phyloP scores from a whole-genome alignment of 805 yeast species.

The Tetrapisispora iriomotensis region DNA sequence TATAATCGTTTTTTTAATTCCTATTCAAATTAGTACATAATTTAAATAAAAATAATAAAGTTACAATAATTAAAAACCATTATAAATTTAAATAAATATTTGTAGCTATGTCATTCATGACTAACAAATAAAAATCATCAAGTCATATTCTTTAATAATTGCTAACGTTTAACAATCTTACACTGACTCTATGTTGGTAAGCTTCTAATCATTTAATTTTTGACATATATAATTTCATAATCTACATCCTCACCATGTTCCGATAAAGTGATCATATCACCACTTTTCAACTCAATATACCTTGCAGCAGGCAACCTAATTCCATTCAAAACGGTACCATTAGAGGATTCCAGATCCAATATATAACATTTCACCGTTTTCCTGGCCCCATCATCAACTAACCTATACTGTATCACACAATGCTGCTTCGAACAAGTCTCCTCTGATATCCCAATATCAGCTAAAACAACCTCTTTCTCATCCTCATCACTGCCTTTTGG shows the following conservation, averaged over 20 bases:
- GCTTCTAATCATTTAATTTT: neutral
- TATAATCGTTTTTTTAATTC: slow-evolving; percentile 26
- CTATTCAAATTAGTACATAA: too few species aligned
- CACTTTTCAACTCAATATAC: slow-evolving; percentile 34
- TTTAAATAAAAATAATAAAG: too few species aligned
- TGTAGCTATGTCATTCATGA: too few species aligned
- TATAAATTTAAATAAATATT: too few species aligned
- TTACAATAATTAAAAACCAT: too few species aligned
- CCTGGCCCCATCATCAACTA: slow-evolving; percentile 10
- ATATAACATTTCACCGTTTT: slow-evolving; percentile 29
- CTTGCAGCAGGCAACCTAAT: slow-evolving; percentile 32
- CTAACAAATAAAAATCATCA: too few species aligned
- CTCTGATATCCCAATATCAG: slow-evolving; percentile 31
- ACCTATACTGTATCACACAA: slow-evolving; percentile 39
- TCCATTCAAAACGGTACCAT: slow-evolving; percentile 38
- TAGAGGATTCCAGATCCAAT: slow-evolving; percentile 39
- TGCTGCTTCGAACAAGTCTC: slow-evolving; percentile 38
- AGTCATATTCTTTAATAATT: too few species aligned
- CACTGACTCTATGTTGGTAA: too few species aligned
- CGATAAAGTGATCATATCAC: slow-evolving; percentile 36
- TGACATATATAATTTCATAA: slow-evolving; percentile 18
- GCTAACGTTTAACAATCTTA: too few species aligned
- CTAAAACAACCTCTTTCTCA: slow-evolving; percentile 19
- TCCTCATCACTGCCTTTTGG: neutral
- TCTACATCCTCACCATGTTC: slow-evolving; percentile 26